Base-by-base conservation (phyloP, 148 eudicot species). In the Cornus florida region DNA sequence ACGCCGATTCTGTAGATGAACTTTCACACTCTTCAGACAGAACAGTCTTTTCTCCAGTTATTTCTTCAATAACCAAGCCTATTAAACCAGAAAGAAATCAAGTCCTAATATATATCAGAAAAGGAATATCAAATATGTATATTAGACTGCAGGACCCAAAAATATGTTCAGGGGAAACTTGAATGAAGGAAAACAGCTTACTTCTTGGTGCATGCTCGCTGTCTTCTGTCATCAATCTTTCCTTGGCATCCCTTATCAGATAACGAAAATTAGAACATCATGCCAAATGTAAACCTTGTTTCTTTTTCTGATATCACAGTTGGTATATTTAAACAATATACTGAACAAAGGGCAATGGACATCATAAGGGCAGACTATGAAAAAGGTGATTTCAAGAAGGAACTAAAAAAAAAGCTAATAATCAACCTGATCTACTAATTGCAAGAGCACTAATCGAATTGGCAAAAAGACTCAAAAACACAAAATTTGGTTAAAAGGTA, bases 11-110 rank as follows among this genome's bases (percentile, higher is more conserved):
- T 75, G 65, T 74, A 60, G 87, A 43, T 56, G 89, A 80, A 75
- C 74, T 68, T 28, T 78, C 86, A 77, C 24, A 24, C 73, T 56
- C 81, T 73, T 69, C 82, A 46, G 86, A 84, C 19, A 90, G 81
- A 7, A 71, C 70, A 73, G 84, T 68, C 65, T 82, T 83, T 78
- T 92, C 97, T 78, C 92, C 97, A 69, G 89, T 96, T 77, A 92
- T 92, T 82, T 96, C 99, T 87, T 96, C 98, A 84, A 93, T 92
- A 67, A 92, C 83, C 87, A 93, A 62, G 70, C 98, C 99, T 93
- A 79, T 14, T 71, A n/a, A n/a, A n/a, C n/a, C n/a, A n/a, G n/a
- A n/a, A n/a, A n/a, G n/a, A n/a, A n/a, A n/a, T n/a, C n/a, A n/a
- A n/a, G n/a, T n/a, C n/a, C n/a, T n/a, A n/a, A n/a, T n/a, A n/a